These are phyloP conservation scores for Tulasnella sp. DNA, from an alignment of 768 basidiomycete species.

Conservation along the genomic window DNA sequence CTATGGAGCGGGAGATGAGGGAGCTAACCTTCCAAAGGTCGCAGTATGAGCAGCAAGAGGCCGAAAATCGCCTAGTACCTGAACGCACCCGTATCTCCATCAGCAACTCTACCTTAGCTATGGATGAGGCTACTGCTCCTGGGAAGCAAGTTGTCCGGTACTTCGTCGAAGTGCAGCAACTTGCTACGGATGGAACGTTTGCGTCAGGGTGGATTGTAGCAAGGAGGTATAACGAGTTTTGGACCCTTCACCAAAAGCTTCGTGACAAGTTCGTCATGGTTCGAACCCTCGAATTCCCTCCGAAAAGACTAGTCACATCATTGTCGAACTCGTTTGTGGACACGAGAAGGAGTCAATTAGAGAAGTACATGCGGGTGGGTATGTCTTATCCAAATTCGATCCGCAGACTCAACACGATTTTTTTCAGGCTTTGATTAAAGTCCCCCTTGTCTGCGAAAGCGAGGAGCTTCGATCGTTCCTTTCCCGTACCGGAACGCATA, in stretches of 20 bases:
- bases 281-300: constrained; percentile 79
- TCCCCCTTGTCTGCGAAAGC: constrained; percentile 74
- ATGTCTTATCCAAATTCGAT: not conserved
- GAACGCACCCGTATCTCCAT: constrained; percentile 82
- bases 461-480: constrained; percentile 79
- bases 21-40: constrained; percentile 83
- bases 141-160: constrained; percentile 91
- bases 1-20: constrained; percentile 76
- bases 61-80: constrained; percentile 81
- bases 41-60: constrained; percentile 92
- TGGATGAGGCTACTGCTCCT: constrained; percentile 55
- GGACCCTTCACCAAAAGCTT: constrained; percentile 80
- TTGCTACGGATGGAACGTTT: constrained; percentile 72
- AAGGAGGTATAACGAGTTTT: constrained; percentile 91
- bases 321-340: constrained; percentile 87
- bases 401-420: constrained; percentile 1
- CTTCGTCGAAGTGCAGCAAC: constrained; percentile 86
- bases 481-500: constrained; percentile 59
- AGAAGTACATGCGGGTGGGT: constrained; percentile 85
- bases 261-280: constrained; percentile 68
- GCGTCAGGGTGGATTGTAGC: constrained; percentile 91
- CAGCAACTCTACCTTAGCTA: constrained; percentile 67
- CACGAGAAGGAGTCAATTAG: constrained; percentile 67
- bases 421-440: constrained; percentile 63
- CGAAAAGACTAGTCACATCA: constrained; percentile 86